Evolutionary conservation across 2,329 filamentous ascomycete genomes (phyloP), one percentile per base, ranked within the genome.

Genomic region (Beauveria bassiana): DNA sequence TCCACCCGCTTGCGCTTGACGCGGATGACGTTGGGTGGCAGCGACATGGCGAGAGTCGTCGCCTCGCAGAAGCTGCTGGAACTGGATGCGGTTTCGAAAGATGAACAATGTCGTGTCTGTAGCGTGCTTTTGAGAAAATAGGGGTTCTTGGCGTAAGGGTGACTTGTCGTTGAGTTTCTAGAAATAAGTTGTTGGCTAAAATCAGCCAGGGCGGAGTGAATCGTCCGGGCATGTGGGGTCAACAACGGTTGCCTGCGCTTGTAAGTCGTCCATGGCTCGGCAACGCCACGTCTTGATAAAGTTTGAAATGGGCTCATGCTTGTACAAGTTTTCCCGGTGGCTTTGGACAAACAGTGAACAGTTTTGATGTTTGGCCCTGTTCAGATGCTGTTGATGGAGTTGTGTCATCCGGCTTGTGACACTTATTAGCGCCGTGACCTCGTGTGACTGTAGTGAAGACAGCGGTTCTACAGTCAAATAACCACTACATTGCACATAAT

Each of bases 1-100:
- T 79, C 80, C 56, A 78, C 79, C 46, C 81, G 79, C 73, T 86
- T 86, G 68, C 83, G 82, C 77, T 86, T 86, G 65, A 86, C 80
- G 62, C 81, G 80, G 71, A 86, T 86, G 54, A 82, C 73, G 64
- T 83, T 79, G 28, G 83, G 83, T 26, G 83, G 83, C 4, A 83
- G 73, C 54, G 82, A 83, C 82, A 85, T 85, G 55, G 46, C 54
- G 55, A 58, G 3, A 12, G 14, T 22, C 18, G n/a, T 22, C 22
- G 5, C 20, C 10, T 24, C 12, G 12, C 7, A 6, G n/a, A 14
- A 14, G 42, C 51, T 26, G 26, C 42, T 38, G n/a, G n/a, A 22
- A 22, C 9, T 20, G 3, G 43, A 24, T 34, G 26, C 26, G 43
- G 43, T 24, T 16, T 26, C 9, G 5, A 3, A 16, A 22, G 5